Evolutionary conservation across 352 stramenopile species (phyloP).

Genomic region (Globisporangium acanthophoron): DNA sequence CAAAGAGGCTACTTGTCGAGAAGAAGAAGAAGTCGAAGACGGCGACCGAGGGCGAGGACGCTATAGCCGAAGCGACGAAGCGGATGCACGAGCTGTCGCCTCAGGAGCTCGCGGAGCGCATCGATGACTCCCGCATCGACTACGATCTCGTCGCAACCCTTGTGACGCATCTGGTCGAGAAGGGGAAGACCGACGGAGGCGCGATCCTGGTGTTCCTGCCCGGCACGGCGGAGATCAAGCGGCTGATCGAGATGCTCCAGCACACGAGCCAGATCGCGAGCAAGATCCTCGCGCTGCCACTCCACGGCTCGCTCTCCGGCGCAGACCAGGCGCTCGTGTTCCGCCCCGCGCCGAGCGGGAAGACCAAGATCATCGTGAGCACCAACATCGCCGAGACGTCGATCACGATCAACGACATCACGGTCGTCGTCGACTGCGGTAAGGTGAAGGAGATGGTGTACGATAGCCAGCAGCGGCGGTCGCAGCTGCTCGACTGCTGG

Average conservation of each 20-base stretch:
- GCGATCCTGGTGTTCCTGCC: constrained; percentile 83
- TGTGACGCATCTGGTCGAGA: constrained; percentile 66
- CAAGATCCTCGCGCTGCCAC: constrained; percentile 56
- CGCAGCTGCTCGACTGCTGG: constrained; percentile 80
- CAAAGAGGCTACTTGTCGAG: constrained; percentile 43
- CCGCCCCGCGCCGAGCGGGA: constrained; percentile 43
- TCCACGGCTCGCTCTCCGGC: constrained; percentile 73
- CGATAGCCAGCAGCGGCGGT: constrained; percentile 58
- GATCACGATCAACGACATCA: constrained; percentile 88
- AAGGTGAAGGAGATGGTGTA: constrained; percentile 90
- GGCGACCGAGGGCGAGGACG: constrained; percentile 21
- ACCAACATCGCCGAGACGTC: constrained; percentile 90
- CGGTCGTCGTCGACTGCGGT: constrained; percentile 79
- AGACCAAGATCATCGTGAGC: constrained; percentile 83
- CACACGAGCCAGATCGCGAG: constrained; percentile 20
- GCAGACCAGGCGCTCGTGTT: constrained; percentile 76
- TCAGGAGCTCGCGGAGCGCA: constrained; percentile 47
- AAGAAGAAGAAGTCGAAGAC: constrained; percentile 55
- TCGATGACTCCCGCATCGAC: constrained; percentile 92
- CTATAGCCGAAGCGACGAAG: constrained; percentile 20
- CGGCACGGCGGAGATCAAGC: constrained; percentile 80
- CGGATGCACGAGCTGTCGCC: constrained; percentile 26
- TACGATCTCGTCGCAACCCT: constrained; percentile 91
- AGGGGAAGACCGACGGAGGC: constrained; percentile 18
- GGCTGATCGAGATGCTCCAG: constrained; percentile 64